Percentiles rank a stretch among this genome's conserved stretches.
phyloP scores from a whole-genome alignment of 2,329 filamentous ascomycete genomes.

The Phoma sp. region DNA sequence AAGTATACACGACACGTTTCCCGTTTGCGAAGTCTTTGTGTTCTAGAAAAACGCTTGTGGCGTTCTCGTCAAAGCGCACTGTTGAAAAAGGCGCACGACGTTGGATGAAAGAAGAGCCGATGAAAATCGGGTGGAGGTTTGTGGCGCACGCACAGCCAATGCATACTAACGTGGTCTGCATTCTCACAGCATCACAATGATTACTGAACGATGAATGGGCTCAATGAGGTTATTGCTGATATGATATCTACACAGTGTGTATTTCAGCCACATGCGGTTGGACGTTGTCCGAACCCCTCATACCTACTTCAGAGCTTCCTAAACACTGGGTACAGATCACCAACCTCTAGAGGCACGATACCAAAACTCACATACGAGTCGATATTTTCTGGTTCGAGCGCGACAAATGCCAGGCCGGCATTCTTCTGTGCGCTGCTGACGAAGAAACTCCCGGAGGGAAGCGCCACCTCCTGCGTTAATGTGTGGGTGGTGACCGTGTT shows the following conservation, averaged over 20 bases:
- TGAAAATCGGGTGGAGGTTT: neutral
- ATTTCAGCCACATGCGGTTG: neutral
- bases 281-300: neutral
- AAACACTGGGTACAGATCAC: constrained; percentile 47
- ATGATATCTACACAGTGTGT: neutral
- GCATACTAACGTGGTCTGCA: constrained; percentile 1
- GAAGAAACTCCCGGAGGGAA: constrained; percentile 45
- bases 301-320: constrained; percentile 23
- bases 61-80: constrained; percentile 4
- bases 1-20: constrained; percentile 10
- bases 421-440: constrained; percentile 49
- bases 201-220: neutral
- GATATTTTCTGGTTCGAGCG: constrained; percentile 49
- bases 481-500: constrained; percentile 43
- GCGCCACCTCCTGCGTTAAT: constrained; percentile 29
- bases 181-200: neutral
- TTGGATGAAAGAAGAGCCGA: neutral
- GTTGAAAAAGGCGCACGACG: neutral
- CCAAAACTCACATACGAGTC: constrained; percentile 49
- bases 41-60: constrained; percentile 17
- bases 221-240: neutral
- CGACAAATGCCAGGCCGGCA: constrained; percentile 46
- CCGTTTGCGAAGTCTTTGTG: constrained; percentile 5
- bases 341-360: constrained; percentile 46
- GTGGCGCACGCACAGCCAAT: neutral